Conservation (phyloP, 179 eudicot genomes). For the Nepenthes alata region DNA sequence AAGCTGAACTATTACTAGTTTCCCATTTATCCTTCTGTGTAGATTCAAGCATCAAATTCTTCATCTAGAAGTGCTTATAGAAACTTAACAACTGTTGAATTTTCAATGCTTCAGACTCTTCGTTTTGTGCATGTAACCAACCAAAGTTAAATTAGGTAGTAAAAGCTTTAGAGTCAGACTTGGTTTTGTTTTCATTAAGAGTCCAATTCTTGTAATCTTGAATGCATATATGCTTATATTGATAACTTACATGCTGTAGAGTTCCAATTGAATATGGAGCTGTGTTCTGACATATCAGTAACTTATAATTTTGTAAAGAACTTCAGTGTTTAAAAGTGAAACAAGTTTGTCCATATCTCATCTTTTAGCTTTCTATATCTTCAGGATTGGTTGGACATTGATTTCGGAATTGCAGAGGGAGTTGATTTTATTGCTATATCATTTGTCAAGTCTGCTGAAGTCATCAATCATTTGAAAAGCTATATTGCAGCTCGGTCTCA, state of each 20-base stretch:
- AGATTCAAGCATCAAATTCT: too few relatives aligned
- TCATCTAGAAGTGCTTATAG: too few relatives aligned
- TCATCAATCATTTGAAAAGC: conserved; percentile 70
- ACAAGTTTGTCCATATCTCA: not conserved
- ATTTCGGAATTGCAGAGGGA: conserved; percentile 77
- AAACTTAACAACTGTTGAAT: not conserved
- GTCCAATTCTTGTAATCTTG: too few relatives aligned
- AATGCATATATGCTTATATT: too few relatives aligned
- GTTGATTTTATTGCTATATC: conserved; percentile 85
- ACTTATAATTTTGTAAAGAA: too few relatives aligned
- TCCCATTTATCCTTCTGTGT: too few relatives aligned
- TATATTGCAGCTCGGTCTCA: conserved; percentile 63
- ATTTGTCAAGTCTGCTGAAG: conserved; percentile 87
- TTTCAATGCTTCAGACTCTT: not conserved
- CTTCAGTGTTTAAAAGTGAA: not conserved
- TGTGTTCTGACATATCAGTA: too few relatives aligned
- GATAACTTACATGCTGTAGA: not conserved
- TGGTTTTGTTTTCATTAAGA: too few relatives aligned
- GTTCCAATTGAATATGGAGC: not conserved
- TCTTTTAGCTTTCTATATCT: conserved; percentile 2
- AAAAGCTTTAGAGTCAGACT: too few relatives aligned
- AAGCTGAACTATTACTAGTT: too few relatives aligned
- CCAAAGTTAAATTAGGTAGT: too few relatives aligned
- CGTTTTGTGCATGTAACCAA: not conserved
- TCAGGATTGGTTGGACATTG: conserved; percentile 95